A percentile compares a stretch with the other conserved stretches of the same genome.
These are phyloP conservation scores for Aristolochia californica DNA, from an alignment of 164 flowering plant genomes.

Conservation along the genomic window DNA sequence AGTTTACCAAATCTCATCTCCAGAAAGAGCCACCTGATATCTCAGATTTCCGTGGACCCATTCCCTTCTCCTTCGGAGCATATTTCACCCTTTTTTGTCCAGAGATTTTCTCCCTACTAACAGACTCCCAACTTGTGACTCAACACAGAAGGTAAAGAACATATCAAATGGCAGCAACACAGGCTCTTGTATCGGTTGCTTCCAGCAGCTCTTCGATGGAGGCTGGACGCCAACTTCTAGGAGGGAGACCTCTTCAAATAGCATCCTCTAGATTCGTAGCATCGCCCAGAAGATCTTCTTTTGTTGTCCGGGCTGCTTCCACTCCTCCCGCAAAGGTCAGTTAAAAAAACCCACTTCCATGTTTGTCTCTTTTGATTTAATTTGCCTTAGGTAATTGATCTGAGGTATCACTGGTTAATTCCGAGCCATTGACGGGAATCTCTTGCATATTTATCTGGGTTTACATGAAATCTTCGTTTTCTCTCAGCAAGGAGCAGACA, in stretches of 20 bases:
- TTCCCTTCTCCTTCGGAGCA: neutral
- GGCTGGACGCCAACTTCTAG: slow-evolving; percentile 46
- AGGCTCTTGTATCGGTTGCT: slow-evolving; percentile 61
- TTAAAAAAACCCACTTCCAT: neutral
- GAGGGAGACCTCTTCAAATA: slow-evolving; percentile 34
- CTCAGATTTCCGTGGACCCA: slow-evolving; percentile 5
- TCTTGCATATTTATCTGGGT: neutral
- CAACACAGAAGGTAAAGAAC: neutral
- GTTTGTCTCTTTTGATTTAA: neutral
- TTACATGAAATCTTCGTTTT: neutral
- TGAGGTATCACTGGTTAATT: neutral
- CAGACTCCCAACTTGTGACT: too few relatives aligned
- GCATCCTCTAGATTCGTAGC: slow-evolving; percentile 5
- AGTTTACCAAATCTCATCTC: slow-evolving; percentile 5
- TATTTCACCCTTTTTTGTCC: neutral
- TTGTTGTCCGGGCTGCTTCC: slow-evolving; percentile 62
- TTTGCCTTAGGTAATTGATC: neutral
- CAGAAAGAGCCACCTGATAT: slow-evolving; percentile 4
- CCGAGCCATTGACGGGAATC: neutral
- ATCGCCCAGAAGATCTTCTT: slow-evolving; percentile 39
- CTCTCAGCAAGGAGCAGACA: slow-evolving; percentile 78
- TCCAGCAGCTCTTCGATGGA: slow-evolving; percentile 53
- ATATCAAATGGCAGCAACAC: slow-evolving; percentile 18
- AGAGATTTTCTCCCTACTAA: neutral
- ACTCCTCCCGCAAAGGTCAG: slow-evolving; percentile 84